Conservation (phyloP, 1,284 basidiomycete genomes). For the Sanghuangporus weigelae region DNA sequence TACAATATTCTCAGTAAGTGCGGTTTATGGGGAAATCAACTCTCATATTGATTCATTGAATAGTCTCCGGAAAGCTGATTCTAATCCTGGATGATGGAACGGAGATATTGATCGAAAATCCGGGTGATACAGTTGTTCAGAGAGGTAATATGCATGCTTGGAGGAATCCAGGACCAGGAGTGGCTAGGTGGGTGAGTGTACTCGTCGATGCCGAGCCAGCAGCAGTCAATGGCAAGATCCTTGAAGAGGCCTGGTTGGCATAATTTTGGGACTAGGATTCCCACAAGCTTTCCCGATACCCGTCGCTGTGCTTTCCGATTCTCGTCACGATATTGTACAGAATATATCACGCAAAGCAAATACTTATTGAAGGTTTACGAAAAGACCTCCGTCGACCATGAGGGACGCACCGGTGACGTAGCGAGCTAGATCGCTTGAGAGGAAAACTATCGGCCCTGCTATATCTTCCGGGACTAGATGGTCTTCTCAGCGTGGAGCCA, state of each 20-base stretch:
- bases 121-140: constrained; percentile 54
- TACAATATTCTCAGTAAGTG: constrained; percentile 53
- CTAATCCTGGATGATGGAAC: constrained; percentile 52
- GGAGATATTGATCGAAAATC: constrained; percentile 47
- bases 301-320: neutral
- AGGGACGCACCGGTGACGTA: constrained; percentile 70
- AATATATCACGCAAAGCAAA: neutral
- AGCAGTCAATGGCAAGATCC: constrained; percentile 38
- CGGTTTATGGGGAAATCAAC: neutral
- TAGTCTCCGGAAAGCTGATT: constrained; percentile 51
- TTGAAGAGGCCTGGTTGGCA: constrained; percentile 29
- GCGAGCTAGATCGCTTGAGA: constrained; percentile 69
- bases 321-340: neutral
- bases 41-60: neutral
- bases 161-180: constrained; percentile 49
- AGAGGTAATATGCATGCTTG: constrained; percentile 57
- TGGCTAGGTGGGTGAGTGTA: constrained; percentile 50
- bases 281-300: neutral
- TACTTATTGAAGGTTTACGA: constrained; percentile 70
- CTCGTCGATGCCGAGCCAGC: constrained; percentile 51
- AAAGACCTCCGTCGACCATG: constrained; percentile 73
- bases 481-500: constrained; percentile 10
- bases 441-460: constrained; percentile 73
- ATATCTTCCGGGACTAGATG: constrained; percentile 61
- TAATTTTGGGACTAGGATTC: neutral